Base-by-base conservation (phyloP, 1,284 basidiomycete genomes). In the Sutorius eximius region DNA sequence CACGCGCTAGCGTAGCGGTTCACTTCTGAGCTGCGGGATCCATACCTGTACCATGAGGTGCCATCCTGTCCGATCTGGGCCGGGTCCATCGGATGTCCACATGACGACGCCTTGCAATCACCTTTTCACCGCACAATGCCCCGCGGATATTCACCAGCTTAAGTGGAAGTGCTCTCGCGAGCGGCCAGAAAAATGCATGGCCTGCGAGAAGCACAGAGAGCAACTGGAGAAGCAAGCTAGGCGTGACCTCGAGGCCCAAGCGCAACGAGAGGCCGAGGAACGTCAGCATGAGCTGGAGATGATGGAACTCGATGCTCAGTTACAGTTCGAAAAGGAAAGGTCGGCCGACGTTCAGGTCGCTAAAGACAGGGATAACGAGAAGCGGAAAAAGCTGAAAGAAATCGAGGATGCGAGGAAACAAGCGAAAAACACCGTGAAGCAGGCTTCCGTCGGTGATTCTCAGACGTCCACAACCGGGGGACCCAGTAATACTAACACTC, bases 31-130 rank as follows among this genome's bases (percentile, higher is more conserved):
- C 10, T 85, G 83, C 57, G 73, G 74, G 3, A 16, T 76, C 6
- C 82, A 85, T 59, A 36, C 34, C 2, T 85, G 83, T 60, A 71
- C 76, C 3, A 80, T 75, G 0, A 83, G 75, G 62, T 85, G 83
- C 49, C 83, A 85, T 63, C 76, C 62, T 9, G 12, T 46, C 22
- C 52, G 48, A 41, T 29, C 13, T 15, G 63, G 51, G 43, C 55
- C 55, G 18, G 63, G 61, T 43, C 52, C 76, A 53, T 59, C 79
- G 7, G 69, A 62, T 36, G 77, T 82, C 54, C 82, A 85, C 61
- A 73, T 73, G 0, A 75, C 75, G 54, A 75, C 76, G 64, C 55
- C 38, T 2, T 83, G 82, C 61, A 56, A 64, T 22, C 56, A 68
- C 12, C 48, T 67, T 22, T 57, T 75, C 36, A 59, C 27, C 77